A percentile compares a stretch with the other conserved stretches of the same genome.
These are phyloP conservation scores for Stylonectria norvegica DNA, from an alignment of 2,329 filamentous ascomycete species.

Conservation along the genomic window DNA sequence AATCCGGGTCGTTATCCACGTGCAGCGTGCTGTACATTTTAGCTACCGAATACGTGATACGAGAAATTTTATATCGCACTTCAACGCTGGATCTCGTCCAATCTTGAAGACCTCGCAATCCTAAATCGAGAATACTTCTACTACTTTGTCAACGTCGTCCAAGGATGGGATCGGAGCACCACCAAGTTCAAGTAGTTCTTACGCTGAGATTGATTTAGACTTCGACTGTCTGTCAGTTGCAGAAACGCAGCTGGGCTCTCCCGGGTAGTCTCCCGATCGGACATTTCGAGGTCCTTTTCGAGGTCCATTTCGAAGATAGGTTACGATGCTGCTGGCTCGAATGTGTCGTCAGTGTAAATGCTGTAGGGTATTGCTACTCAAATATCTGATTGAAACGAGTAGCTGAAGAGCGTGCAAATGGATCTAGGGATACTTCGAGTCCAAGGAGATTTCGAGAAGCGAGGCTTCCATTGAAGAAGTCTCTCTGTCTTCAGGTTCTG, in stretches of 20 bases:
- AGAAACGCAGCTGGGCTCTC: slow-evolving; percentile 27
- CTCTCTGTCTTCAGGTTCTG: too few species aligned
- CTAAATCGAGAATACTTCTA: slow-evolving; percentile 29
- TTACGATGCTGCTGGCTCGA: too few species aligned
- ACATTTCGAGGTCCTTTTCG: too few species aligned
- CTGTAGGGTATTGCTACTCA: slow-evolving; percentile 5
- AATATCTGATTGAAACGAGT: too few species aligned
- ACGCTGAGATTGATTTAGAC: slow-evolving; percentile 25
- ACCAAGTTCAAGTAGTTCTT: too few species aligned
- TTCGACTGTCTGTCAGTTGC: slow-evolving; percentile 22
- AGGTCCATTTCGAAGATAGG: slow-evolving; percentile 17
- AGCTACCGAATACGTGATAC: slow-evolving; percentile 1
- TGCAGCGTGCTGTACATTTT: slow-evolving; percentile 33
- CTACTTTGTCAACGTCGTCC: too few species aligned
- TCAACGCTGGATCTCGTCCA: slow-evolving; percentile 33
- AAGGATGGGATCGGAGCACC: too few species aligned
- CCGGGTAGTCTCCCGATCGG: slow-evolving; percentile 1
- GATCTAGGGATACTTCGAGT: too few species aligned
- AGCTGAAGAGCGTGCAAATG: too few species aligned
- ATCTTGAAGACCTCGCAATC: slow-evolving; percentile 33
- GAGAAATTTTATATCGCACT: slow-evolving; percentile 22
- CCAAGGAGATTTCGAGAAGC: too few species aligned
- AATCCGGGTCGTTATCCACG: slow-evolving; percentile 36
- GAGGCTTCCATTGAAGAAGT: too few species aligned
- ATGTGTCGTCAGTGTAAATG: too few species aligned